A percentile compares a stretch with the other conserved stretches of the same genome.
Evolutionary conservation across 2,329 filamentous ascomycete genomes (phyloP).

Genomic region (Akanthomyces dipterigenus): DNA sequence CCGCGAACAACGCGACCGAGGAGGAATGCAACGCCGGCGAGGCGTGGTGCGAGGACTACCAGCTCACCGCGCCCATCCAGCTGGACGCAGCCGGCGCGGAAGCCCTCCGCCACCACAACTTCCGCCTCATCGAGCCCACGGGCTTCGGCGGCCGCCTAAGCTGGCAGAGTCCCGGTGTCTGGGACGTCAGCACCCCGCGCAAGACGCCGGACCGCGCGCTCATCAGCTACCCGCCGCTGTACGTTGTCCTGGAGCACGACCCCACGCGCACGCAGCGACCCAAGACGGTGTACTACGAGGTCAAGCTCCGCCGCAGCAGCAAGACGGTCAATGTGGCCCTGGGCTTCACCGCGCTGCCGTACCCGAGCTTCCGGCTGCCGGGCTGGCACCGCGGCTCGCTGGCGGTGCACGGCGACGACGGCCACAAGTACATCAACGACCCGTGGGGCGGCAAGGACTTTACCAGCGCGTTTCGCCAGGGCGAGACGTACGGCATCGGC

Average conservation of each 20-base stretch:
- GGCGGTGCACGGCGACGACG: constrained; percentile 75
- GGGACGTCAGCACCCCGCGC: constrained; percentile 36
- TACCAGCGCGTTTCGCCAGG: constrained; percentile 53
- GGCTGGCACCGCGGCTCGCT: constrained; percentile 74
- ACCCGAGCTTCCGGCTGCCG: constrained; percentile 69
- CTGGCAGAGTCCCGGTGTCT: constrained; percentile 42
- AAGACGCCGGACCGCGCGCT: constrained; percentile 55
- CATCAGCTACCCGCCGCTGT: constrained; percentile 62
- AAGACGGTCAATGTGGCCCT: constrained; percentile 51
- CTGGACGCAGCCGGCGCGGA: constrained; percentile 38
- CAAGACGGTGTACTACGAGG: constrained; percentile 65
- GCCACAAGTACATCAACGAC: constrained; percentile 69
- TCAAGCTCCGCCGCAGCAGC: constrained; percentile 46
- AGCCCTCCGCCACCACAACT: constrained; percentile 44
- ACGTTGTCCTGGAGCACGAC: constrained; percentile 53
- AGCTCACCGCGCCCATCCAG: constrained; percentile 48
- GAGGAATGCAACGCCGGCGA: constrained; percentile 58
- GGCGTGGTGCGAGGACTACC: constrained; percentile 57
- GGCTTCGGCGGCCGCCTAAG: constrained; percentile 41
- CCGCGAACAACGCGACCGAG: constrained; percentile 61
- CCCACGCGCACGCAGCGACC: constrained; percentile 37
- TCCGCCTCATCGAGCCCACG: constrained; percentile 47
- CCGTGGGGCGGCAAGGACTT: constrained; percentile 66
- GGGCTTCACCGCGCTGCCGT: constrained; percentile 67
- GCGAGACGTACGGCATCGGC: constrained; percentile 65